Evolutionary conservation across 2,329 filamentous ascomycete species (phyloP).

Genomic region (Penicillium sp.): DNA sequence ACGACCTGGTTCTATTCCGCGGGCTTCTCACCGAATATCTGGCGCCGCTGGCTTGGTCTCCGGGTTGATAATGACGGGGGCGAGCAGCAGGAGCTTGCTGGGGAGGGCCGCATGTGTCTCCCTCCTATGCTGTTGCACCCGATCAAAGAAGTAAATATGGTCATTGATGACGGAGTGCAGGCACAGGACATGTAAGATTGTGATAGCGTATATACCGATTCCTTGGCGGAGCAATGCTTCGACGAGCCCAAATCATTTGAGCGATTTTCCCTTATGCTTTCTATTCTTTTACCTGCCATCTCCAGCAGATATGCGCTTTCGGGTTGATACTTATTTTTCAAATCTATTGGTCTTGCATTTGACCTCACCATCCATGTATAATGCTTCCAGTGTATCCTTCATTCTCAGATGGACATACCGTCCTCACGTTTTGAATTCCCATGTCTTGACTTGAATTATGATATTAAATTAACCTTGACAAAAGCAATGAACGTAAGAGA

Average conservation of each 20-base stretch:
- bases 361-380: constrained; percentile 5
- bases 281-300: neutral
- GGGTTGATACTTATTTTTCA: neutral
- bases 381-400: neutral
- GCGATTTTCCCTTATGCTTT: neutral
- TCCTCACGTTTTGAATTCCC: constrained; percentile 6
- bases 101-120: constrained; percentile 84
- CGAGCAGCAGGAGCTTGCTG: constrained; percentile 67
- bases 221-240: neutral
- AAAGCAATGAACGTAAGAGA: too few relatives aligned
- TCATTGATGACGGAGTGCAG: constrained; percentile 39
- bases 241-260: neutral
- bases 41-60: constrained; percentile 80
- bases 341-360: neutral
- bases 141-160: constrained; percentile 67
- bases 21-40: constrained; percentile 75
- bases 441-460: constrained; percentile 1
- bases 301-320: constrained; percentile 2
- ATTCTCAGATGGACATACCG: constrained; percentile 2
- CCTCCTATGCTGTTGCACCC: constrained; percentile 88
- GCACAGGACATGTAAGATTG: constrained; percentile 21
- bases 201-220: neutral
- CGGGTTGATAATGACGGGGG: constrained; percentile 74
- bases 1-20: constrained; percentile 91
- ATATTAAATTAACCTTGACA: too few relatives aligned